phyloP scores from a whole-genome alignment of 1,284 basidiomycete species.

The Fomitopsis schrenkii region DNA sequence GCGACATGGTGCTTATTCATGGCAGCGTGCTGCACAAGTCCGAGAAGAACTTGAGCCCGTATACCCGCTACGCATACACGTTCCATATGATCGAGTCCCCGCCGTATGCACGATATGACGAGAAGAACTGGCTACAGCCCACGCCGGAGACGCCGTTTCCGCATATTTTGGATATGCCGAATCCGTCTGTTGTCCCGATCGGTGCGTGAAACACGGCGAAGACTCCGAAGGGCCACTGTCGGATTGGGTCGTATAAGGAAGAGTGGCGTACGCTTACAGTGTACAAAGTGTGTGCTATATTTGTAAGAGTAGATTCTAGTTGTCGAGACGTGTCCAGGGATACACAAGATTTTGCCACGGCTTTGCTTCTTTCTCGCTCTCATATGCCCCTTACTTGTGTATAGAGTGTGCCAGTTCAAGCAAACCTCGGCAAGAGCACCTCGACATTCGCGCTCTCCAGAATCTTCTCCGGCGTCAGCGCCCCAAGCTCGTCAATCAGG shows the following conservation, averaged over 20 bases:
- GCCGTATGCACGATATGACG: constrained; percentile 63
- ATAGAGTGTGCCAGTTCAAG: background rate
- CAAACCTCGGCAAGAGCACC: constrained; percentile 15
- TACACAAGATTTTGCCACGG: background rate
- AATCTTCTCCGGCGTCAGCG: constrained; percentile 56
- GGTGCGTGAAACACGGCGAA: constrained; percentile 7
- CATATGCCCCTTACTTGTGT: too few species aligned
- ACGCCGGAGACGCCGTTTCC: constrained; percentile 79
- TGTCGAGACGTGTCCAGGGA: background rate
- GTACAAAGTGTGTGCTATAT: background rate
- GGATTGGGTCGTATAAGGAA: too few species aligned
- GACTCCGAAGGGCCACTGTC: background rate
- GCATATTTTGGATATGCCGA: constrained; percentile 48
- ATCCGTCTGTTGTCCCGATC: constrained; percentile 18
- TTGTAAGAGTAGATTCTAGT: background rate
- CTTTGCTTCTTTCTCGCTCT: background rate
- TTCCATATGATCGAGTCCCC: constrained; percentile 88
- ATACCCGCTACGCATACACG: constrained; percentile 87
- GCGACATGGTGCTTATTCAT: constrained; percentile 87
- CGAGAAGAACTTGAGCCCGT: constrained; percentile 68
- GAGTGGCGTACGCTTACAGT: background rate
- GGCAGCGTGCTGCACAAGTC: constrained; percentile 89
- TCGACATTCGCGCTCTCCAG: constrained; percentile 46
- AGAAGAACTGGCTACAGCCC: constrained; percentile 89
- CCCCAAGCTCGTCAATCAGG: constrained; percentile 79